Evolutionary conservation across 768 basidiomycete genomes (phyloP), one percentile per base, ranked within the genome.

Genomic region (Termitomyces titanicus): DNA sequence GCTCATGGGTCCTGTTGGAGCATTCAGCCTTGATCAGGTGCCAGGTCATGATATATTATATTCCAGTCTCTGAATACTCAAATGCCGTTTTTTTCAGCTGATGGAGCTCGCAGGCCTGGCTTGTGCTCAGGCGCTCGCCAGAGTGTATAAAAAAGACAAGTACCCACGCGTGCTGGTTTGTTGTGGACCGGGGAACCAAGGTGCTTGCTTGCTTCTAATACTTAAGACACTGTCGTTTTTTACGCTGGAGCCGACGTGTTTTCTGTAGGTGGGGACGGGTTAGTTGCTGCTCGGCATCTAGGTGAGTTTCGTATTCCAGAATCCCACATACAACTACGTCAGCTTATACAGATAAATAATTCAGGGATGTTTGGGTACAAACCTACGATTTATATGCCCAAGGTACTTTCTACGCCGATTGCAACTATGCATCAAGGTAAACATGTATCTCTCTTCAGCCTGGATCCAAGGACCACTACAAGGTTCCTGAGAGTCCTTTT

Each of bases 171-270:
- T 98, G 6, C 75, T 98, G n/a, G 91, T 98, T 11, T 94, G 92
- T 64, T 98, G 95, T 67, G 97, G 97, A 17, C 95, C 97, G 7
- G 97, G 97, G 39, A 98, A 98, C 65, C 96, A 98, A 76, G 93
- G 83, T 71, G 55, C 35, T n/a, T n/a, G n/a, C n/a, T n/a, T n/a
- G n/a, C n/a, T n/a, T n/a, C n/a, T n/a, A n/a, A n/a, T 8, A 12
- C 20, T 17, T 24, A 25, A 15, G 11, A 1, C 18, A 31, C 34
- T 33, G 35, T 48, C n/a, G n/a, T 7, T n/a, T 4, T 27, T 31
- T 27, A 22, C 13, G 4, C 25, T 40, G 18, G 15, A 34, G 18
- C 27, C 49, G 31, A 56, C 15, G 5, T 20, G 17, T 33, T 31
- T 49, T n/a, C 12, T 17, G 12, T 20, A 61, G 89, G 94, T 1